Base-by-base conservation (phyloP, 345 rosid genomes). In the Geranium brycei region DNA sequence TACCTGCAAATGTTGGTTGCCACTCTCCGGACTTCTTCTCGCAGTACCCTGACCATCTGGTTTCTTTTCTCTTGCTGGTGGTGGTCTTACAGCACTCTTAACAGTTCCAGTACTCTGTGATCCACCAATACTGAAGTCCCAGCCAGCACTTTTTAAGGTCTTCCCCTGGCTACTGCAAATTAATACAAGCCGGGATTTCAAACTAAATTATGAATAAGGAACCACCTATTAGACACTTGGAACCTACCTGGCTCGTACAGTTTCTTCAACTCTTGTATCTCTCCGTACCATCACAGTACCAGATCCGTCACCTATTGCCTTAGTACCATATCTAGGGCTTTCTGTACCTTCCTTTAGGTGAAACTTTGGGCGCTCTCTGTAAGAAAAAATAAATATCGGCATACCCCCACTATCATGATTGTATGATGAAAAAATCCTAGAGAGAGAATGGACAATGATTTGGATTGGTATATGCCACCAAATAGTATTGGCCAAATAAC, bases 101-200 rank as follows among this genome's bases (percentile, higher is more conserved):
- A 88, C 78, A 35, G 96, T 87, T 70, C 89, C 97, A 17, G 81
- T 73, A 79, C 86, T 64, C 73, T 75, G 89, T 58, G 86, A 66
- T 76, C 88, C 97, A 73, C 97, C 87, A 69, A 90, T 77, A 79
- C 97, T 93, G 80, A 93, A 93, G 79, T 93, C 95, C 99, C 99
- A 93, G 51, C 92, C 99, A 70, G 92, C 82, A 81, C 75, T 88
- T 81, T 73, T 90, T 62, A 76, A 62, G 57, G 82, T 74, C 72
- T 87, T 85, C n/a, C 74, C 95, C 79, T 75, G 97, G 75, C 64
- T 68, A 74, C 92, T 85, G 81, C 73, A 47, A 13, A 47, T 31
- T 6, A 68, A 63, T 76, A 58, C 17, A 60, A 53, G 75, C 69
- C 62, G 70, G 63, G 73, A 66, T 47, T 47, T 47, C 13, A 11